Conservation (phyloP, 2,329 filamentous ascomycete genomes). For the Dothiorella sarmentorum region DNA sequence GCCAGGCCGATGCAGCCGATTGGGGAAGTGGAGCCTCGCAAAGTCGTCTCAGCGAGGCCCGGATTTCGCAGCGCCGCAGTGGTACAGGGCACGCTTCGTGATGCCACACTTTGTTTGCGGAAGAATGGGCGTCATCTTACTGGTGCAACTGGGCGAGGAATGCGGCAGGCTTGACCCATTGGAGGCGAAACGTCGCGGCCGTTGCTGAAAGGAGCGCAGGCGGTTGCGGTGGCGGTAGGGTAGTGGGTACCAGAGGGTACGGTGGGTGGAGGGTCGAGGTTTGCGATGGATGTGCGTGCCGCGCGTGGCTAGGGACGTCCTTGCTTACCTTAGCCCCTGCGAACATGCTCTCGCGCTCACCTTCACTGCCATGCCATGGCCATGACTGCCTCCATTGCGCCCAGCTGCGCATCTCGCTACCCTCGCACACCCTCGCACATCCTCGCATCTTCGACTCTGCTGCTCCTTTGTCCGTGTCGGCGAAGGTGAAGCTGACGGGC, state of each 20-base stretch:
- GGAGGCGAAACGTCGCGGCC: background rate
- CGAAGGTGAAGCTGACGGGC: too few species aligned
- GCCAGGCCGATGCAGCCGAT: background rate
- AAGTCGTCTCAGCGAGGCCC: conserved; percentile 1
- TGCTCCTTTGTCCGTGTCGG: too few species aligned
- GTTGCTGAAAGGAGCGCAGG: conserved; percentile 9
- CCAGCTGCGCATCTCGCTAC: too few species aligned
- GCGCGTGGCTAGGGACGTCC: background rate
- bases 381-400: background rate
- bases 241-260: conserved; percentile 4
- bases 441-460: too few species aligned
- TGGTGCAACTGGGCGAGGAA: conserved; percentile 10
- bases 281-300: conserved; percentile 3
- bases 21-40: background rate
- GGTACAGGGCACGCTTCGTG: conserved; percentile 17
- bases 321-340: background rate
- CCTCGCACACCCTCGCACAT: too few species aligned
- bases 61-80: background rate
- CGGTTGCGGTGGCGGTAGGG: conserved; percentile 10
- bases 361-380: too few species aligned
- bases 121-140: conserved; percentile 15
- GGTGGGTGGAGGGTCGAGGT: too few species aligned
- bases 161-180: conserved; percentile 15
- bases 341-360: too few species aligned
- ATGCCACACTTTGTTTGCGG: conserved; percentile 12